These are phyloP conservation scores for Arthroderma sp. DNA, from an alignment of 2,329 filamentous ascomycete species.

Conservation along the genomic window DNA sequence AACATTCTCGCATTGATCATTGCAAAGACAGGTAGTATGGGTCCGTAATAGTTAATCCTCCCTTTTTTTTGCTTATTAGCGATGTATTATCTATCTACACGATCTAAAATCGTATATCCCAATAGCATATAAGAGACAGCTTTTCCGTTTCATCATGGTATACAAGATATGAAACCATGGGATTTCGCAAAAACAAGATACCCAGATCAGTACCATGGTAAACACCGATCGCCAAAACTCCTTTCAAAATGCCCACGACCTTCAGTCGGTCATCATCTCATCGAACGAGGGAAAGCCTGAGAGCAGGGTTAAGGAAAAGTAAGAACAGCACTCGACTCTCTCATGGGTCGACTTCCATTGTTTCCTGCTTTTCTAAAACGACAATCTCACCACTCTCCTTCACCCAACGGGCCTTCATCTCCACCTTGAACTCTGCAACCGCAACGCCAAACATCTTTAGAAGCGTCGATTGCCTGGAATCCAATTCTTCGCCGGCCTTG, in stretches of 20 bases:
- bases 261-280: neutral
- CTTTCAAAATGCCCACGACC: neutral
- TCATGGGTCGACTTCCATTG: constrained; percentile 34
- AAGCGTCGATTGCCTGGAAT: constrained; percentile 83
- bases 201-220: neutral
- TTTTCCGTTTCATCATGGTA: neutral
- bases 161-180: neutral
- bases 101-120: neutral
- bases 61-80: neutral
- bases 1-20: constrained; percentile 15
- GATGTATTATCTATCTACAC: constrained; percentile 1
- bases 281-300: neutral
- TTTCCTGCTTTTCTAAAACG: constrained; percentile 24
- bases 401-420: constrained; percentile 55
- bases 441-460: constrained; percentile 89
- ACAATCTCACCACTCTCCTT: constrained; percentile 31
- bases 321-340: neutral
- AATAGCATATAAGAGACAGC: neutral
- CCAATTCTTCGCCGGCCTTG: constrained; percentile 69
- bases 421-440: constrained; percentile 79
- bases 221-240: neutral
- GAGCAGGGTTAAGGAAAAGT: neutral
- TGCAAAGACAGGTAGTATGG: constrained; percentile 4
- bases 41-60: neutral
- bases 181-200: neutral